phyloP scores from a whole-genome alignment of 2,329 filamentous ascomycete genomes.

The Aureobasidium melanogenum region DNA sequence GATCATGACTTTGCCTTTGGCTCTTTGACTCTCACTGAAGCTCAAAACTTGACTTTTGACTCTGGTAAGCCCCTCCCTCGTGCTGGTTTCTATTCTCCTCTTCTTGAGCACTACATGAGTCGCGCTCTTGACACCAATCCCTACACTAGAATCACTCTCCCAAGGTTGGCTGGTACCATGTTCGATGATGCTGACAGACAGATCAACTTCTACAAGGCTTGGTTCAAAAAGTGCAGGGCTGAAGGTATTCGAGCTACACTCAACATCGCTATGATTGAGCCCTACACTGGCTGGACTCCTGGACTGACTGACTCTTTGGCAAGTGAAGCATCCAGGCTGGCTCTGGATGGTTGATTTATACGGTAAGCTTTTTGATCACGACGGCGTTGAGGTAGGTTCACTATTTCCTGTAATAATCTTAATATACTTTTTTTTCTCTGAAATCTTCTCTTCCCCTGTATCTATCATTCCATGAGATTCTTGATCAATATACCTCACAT shows the following conservation, averaged over 20 bases:
- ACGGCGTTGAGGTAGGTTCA: neutral
- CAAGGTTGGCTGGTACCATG: neutral
- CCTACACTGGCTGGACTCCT: neutral
- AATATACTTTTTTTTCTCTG: neutral
- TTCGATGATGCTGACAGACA: neutral
- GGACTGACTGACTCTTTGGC: neutral
- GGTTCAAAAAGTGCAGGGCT: neutral
- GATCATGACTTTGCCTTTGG: neutral
- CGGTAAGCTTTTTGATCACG: neutral
- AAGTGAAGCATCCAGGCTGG: neutral
- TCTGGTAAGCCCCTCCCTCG: neutral
- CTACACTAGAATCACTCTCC: neutral
- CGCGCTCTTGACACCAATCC: neutral
- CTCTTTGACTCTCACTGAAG: neutral
- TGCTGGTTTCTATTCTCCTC: neutral
- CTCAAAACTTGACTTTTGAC: neutral
- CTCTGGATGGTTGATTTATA: no score
- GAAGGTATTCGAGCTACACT: neutral
- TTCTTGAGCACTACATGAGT: neutral
- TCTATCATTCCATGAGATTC: no score
- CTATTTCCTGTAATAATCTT: neutral
- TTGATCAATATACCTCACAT: no score
- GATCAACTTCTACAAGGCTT: conserved; percentile 2
- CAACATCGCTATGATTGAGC: neutral
- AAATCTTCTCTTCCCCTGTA: neutral